Conservation (phyloP, 805 yeast genomes). For the Ogataea trehaloabstinens region DNA sequence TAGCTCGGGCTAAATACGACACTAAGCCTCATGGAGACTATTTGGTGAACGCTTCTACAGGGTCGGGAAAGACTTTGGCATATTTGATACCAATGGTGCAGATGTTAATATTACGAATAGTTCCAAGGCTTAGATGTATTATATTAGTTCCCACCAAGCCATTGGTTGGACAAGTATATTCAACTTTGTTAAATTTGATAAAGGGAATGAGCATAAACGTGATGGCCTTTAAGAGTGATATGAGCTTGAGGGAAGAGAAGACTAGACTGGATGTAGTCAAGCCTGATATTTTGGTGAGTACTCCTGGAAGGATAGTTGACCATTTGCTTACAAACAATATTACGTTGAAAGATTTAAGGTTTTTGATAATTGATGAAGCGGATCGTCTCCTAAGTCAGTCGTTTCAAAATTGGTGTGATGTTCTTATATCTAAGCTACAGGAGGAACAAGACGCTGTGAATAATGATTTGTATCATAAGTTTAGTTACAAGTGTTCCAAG, state of each 20-base stretch:
- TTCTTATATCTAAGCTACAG: constrained; percentile 42
- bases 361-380: constrained; percentile 76
- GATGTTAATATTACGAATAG: constrained; percentile 55
- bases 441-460: constrained; percentile 31
- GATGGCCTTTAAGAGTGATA: constrained; percentile 55
- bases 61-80: constrained; percentile 93
- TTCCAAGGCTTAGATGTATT: constrained; percentile 73
- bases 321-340: constrained; percentile 50
- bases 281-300: constrained; percentile 68
- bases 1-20: constrained; percentile 35
- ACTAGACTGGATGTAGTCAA: constrained; percentile 37
- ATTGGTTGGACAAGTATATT: constrained; percentile 74
- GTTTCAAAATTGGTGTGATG: constrained; percentile 88
- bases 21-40: constrained; percentile 70
- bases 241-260: constrained; percentile 61
- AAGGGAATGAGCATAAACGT: constrained; percentile 68
- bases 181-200: constrained; percentile 56
- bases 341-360: constrained; percentile 51
- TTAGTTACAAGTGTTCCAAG: constrained; percentile 47
- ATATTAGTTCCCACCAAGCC: constrained; percentile 90
- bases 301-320: constrained; percentile 85
- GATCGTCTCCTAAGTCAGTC: constrained; percentile 81
- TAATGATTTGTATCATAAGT: constrained; percentile 30
- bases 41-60: constrained; percentile 90
- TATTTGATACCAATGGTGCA: constrained; percentile 83